Evolutionary conservation across 1,139 yeast species (phyloP).

Genomic region (Kazachstania sp.): DNA sequence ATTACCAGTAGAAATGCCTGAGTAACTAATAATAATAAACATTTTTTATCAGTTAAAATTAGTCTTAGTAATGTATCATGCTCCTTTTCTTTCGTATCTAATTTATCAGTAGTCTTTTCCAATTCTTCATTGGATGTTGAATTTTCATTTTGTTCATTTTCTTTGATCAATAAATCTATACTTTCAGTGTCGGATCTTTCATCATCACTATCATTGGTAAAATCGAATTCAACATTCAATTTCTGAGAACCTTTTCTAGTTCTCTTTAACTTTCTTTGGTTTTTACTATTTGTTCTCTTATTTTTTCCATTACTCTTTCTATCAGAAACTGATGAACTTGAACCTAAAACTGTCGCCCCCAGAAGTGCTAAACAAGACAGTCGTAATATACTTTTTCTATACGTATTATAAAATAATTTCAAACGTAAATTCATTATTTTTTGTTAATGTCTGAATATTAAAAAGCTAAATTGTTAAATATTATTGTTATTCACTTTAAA

Average conservation of each 20-base stretch:
- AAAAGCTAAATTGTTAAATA: not conserved
- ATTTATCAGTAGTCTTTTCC: not conserved
- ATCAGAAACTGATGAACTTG: slow-evolving; percentile 2
- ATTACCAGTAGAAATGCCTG: slow-evolving; percentile 57
- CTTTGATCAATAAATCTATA: not conserved
- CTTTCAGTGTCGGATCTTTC: not conserved
- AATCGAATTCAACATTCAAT: slow-evolving; percentile 3
- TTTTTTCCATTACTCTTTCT: not conserved
- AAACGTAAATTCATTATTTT: not conserved
- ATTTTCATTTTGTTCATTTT: not conserved
- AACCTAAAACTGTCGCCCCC: slow-evolving; percentile 16
- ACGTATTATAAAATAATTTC: slow-evolving; percentile 17
- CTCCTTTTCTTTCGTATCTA: not conserved
- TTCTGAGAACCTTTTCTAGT: not conserved
- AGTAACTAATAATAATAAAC: slow-evolving; percentile 34
- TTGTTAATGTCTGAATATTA: too few relatives aligned
- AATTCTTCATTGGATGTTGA: not conserved
- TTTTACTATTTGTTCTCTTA: not conserved
- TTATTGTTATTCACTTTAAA: not conserved
- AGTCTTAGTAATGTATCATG: slow-evolving; percentile 21
- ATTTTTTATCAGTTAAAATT: slow-evolving; percentile 24
- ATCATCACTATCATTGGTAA: not conserved
- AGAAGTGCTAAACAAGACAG: slow-evolving; percentile 25
- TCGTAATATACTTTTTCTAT: slow-evolving; percentile 24
- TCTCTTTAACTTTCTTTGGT: not conserved